phyloP scores from a whole-genome alignment of 805 yeast species.

The Pichia gijzeniarum region DNA sequence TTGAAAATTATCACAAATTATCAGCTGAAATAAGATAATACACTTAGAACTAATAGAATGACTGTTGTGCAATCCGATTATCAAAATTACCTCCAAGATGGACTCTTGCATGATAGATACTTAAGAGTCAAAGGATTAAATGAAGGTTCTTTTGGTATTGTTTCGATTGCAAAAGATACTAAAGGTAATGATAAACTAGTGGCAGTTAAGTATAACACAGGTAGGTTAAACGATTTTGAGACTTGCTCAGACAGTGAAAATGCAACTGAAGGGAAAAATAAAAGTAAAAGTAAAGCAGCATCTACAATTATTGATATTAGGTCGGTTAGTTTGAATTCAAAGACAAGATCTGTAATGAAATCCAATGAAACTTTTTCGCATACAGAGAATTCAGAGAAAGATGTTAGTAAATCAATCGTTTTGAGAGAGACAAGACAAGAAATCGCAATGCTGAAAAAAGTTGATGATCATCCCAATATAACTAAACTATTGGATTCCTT shows the following conservation, averaged over 20 bases:
- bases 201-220: conserved; percentile 81
- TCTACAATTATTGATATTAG: conserved; percentile 7
- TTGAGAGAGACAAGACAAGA: conserved; percentile 61
- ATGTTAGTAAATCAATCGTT: conserved; percentile 30
- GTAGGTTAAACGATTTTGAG: conserved; percentile 40
- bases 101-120: conserved; percentile 56
- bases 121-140: conserved; percentile 66
- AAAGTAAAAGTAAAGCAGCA: too few relatives aligned
- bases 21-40: not conserved
- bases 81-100: conserved; percentile 28
- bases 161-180: conserved; percentile 76
- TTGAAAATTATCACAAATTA: too few relatives aligned
- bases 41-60: not conserved
- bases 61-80: conserved; percentile 16
- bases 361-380: conserved; percentile 12
- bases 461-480: conserved; percentile 49
- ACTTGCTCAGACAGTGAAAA: conserved; percentile 19
- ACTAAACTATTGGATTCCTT: conserved; percentile 42
- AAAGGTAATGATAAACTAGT: conserved; percentile 43
- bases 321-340: conserved; percentile 15
- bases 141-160: conserved; percentile 92
- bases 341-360: conserved; percentile 11
- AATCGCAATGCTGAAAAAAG: conserved; percentile 54
- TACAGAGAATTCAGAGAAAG: conserved; percentile 10
- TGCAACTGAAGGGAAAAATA: conserved; percentile 9